phyloP scores from a whole-genome alignment of 116 monocot species.

The Trichopus zeylanicus region DNA sequence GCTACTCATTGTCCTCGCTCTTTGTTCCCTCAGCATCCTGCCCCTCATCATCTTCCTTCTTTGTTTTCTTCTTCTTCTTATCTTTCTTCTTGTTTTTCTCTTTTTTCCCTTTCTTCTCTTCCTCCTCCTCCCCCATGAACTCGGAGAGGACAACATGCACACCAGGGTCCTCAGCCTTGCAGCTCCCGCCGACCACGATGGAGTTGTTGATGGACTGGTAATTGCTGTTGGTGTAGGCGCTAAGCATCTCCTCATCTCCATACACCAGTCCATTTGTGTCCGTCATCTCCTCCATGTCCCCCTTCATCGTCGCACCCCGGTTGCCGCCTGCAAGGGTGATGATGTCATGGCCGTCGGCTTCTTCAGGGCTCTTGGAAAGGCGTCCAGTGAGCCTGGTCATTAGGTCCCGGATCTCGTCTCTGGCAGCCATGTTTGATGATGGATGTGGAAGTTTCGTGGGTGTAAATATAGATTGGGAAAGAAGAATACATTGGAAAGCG shows the following conservation, averaged over 20 bases:
- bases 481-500: no score
- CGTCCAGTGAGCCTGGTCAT: no score
- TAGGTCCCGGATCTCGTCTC: no score
- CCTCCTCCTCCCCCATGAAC: background rate
- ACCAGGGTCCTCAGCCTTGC: constrained; percentile 44
- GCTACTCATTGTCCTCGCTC: background rate
- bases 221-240: constrained; percentile 55
- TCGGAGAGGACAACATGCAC: constrained; percentile 38
- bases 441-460: no score
- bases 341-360: constrained; percentile 12
- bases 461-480: no score
- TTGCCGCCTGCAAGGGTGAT: constrained; percentile 49
- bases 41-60: background rate
- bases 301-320: constrained; percentile 39
- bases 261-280: constrained; percentile 12
- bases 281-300: constrained; percentile 1
- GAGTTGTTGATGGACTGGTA: constrained; percentile 81
- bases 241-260: constrained; percentile 16
- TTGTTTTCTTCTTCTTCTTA: constrained; percentile 12
- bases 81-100: constrained; percentile 12
- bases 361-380: no score
- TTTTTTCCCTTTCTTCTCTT: constrained; percentile 5
- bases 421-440: no score
- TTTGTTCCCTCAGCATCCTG: background rate
- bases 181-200: constrained; percentile 51